Evolutionary conservation across 2,329 filamentous ascomycete species (phyloP).

Genomic region (Thelonectria discophora): DNA sequence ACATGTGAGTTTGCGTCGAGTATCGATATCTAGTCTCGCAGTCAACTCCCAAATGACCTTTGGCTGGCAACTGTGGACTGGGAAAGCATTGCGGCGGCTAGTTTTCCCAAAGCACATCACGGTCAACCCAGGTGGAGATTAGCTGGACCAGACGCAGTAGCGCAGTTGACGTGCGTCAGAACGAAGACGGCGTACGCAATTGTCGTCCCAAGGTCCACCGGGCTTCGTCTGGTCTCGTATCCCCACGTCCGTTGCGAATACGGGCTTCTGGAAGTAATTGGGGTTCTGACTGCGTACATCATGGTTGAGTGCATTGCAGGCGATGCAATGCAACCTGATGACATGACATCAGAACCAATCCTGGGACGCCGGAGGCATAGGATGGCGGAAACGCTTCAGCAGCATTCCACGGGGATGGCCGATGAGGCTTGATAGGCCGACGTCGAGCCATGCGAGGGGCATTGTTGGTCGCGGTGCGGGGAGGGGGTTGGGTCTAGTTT

Average conservation of each 20-base stretch:
- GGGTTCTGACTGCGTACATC: not conserved
- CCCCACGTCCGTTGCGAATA: slow-evolving; percentile 2
- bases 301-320: not conserved
- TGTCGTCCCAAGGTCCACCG: slow-evolving; percentile 6
- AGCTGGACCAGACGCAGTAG: slow-evolving; percentile 26
- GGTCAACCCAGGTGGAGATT: slow-evolving; percentile 17
- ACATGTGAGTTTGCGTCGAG: not conserved
- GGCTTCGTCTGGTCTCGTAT: slow-evolving; percentile 12
- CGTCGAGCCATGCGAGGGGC: slow-evolving; percentile 6
- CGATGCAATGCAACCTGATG: slow-evolving; percentile 4
- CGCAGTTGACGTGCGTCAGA: slow-evolving; percentile 26
- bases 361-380: not conserved
- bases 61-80: not conserved
- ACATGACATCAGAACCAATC: not conserved
- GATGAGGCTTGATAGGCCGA: slow-evolving; percentile 15
- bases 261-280: not conserved
- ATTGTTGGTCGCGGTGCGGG: slow-evolving; percentile 10
- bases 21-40: not conserved
- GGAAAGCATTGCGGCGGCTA: slow-evolving; percentile 14
- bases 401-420: slow-evolving; percentile 14
- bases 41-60: not conserved
- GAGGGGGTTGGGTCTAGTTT: slow-evolving; percentile 1
- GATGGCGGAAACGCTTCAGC: slow-evolving; percentile 1
- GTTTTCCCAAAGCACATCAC: slow-evolving; percentile 23
- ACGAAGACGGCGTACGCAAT: not conserved